Percentiles rank a stretch among this genome's conserved stretches.
Evolutionary conservation across 2,329 filamentous ascomycete genomes (phyloP).

Genomic region (Phyllosticta paracitricarpa): DNA sequence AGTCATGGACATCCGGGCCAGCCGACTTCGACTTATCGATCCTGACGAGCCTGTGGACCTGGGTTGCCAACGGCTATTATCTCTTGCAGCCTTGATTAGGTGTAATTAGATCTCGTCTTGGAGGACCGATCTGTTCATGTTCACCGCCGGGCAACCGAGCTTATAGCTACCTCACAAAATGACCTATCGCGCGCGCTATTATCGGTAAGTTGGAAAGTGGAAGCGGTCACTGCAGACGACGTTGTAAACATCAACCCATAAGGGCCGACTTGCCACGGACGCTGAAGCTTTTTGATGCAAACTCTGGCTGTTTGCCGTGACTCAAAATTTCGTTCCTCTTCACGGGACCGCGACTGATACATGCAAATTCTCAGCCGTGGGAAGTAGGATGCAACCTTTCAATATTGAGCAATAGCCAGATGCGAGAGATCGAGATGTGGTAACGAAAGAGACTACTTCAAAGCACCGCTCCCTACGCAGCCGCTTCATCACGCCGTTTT

Average conservation of each 20-base stretch:
- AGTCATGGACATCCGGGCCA: background rate
- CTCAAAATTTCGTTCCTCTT: background rate
- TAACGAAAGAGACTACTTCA: no score
- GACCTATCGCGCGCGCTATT: background rate
- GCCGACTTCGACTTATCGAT: background rate
- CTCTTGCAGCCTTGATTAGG: background rate
- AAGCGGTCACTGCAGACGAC: no score
- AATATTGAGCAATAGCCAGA: no score
- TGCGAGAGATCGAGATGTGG: no score
- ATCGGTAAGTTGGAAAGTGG: background rate
- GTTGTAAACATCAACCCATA: background rate
- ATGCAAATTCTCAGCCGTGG: background rate
- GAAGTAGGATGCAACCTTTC: no score
- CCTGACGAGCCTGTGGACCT: background rate
- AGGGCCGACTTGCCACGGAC: background rate
- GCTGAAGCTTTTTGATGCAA: background rate
- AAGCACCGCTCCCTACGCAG: no score
- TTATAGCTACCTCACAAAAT: background rate
- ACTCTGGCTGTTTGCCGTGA: background rate
- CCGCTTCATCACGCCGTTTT: no score
- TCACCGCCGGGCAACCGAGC: background rate
- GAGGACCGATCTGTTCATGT: background rate
- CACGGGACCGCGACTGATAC: background rate
- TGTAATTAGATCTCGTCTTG: background rate
- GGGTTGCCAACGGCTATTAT: background rate